phyloP scores from a whole-genome alignment of 1,284 basidiomycete genomes.

The Ganoderma sinense region DNA sequence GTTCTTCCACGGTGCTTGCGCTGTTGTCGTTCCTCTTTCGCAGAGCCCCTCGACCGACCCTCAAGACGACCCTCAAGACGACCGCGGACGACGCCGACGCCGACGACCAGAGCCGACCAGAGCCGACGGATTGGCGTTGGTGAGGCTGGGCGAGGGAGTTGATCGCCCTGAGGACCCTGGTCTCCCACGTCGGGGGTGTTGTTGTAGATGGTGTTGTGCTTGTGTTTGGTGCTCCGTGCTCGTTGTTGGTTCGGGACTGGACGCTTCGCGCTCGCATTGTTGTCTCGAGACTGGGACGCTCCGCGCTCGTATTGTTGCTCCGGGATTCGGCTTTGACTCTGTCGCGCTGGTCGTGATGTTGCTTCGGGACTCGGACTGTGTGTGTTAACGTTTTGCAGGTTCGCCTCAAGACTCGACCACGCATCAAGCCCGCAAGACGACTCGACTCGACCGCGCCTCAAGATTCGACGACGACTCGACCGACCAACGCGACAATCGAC shows the following conservation, averaged over 20 bases:
- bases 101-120: slow-evolving; percentile 1
- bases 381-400: not conserved
- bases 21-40: not conserved
- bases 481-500: too few relatives aligned
- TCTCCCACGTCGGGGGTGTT: slow-evolving; percentile 9
- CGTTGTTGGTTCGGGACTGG: not conserved
- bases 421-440: too few relatives aligned
- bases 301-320: not conserved
- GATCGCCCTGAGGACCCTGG: slow-evolving; percentile 11
- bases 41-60: not conserved
- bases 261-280: not conserved
- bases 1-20: not conserved
- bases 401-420: not conserved
- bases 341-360: not conserved
- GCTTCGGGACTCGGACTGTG: not conserved
- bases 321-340: not conserved
- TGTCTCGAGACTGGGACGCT: not conserved
- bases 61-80: not conserved
- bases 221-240: slow-evolving; percentile 1
- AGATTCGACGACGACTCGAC: not conserved
- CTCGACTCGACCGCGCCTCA: not conserved
- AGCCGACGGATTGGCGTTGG: slow-evolving; percentile 11
- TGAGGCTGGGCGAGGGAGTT: slow-evolving; percentile 15
- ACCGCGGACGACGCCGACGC: not conserved
- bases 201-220: slow-evolving; percentile 4